A percentile compares a stretch with the other conserved stretches of the same genome.
phyloP scores from a whole-genome alignment of 257 asterid species.

The Gardenia jasminoides region DNA sequence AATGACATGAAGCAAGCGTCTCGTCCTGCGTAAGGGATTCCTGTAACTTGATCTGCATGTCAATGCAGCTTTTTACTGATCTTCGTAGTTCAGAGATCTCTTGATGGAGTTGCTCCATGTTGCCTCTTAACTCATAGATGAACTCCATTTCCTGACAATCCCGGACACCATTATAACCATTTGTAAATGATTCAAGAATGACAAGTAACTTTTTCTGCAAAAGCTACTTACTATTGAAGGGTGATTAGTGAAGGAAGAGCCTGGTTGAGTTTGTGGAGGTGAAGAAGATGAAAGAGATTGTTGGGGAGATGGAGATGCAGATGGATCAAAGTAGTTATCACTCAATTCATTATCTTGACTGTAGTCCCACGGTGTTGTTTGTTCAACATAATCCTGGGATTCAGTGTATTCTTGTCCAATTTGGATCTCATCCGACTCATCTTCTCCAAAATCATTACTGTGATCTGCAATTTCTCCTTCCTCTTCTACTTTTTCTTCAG shows the following conservation, averaged over 20 bases:
- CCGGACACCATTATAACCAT: background rate
- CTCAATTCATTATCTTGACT: constrained; percentile 32
- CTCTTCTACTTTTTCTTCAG: constrained; percentile 8
- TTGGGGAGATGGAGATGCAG: constrained; percentile 42
- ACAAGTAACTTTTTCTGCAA: background rate
- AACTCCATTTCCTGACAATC: constrained; percentile 74
- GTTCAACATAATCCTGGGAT: constrained; percentile 35
- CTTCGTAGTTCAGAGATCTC: constrained; percentile 72
- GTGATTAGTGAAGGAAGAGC: constrained; percentile 35
- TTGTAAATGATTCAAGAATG: background rate
- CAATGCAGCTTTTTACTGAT: constrained; percentile 66
- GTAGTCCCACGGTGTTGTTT: constrained; percentile 41
- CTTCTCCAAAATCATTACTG: constrained; percentile 34
- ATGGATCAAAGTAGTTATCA: constrained; percentile 35
- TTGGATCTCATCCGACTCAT: constrained; percentile 46
- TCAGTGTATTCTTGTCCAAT: constrained; percentile 33
- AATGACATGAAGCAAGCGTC: constrained; percentile 36
- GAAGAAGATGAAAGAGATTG: constrained; percentile 40
- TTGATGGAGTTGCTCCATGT: constrained; percentile 73
- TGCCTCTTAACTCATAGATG: constrained; percentile 71
- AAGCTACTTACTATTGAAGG: constrained; percentile 54
- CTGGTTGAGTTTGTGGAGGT: constrained; percentile 38
- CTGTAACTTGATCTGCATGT: constrained; percentile 61
- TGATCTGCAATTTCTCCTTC: constrained; percentile 29
- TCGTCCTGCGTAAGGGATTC: constrained; percentile 56